Base-by-base conservation (phyloP, 768 basidiomycete genomes). In the Artomyces pyxidatus region DNA sequence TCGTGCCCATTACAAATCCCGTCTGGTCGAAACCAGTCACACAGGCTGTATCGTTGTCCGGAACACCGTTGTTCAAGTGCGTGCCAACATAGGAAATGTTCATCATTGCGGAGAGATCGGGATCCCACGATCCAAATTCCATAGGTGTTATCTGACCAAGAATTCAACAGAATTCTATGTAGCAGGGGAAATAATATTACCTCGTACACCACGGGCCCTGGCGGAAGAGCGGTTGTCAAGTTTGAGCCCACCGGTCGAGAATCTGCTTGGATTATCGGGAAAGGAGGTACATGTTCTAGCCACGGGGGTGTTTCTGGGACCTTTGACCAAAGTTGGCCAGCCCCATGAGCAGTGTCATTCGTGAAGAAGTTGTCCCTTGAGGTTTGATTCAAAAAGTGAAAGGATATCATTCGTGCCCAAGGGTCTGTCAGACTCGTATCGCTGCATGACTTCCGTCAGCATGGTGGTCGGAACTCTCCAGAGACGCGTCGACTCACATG, bases 111-210 rank as follows among this genome's bases (percentile, higher is more conserved):
- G 80, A 80, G 5, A 87, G 67, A 43, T 64, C 71, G 7, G 85
- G 82, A 58, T 89, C 87, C 64, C 75, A 89, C 0, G 84, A 86
- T 3, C 84, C 86, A 42, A 82, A 71, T 57, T 86, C 85, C 53
- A 77, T 62, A 16, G 79, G 78, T 0, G 74, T 74, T 3, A 84
- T 77, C 78, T 80, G 47, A 21, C 7, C 26, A 17, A 7, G 26
- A 22, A 42, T 7, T 42, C 28, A 23, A 43, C 8, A 40, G 38
- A 21, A 30, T 1, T 47, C 4, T 41, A 39, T 19, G 29, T 28
- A 28, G 58, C 52, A 56, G 47, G 54, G 37, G 32, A 22, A 27
- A 26, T 10, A 44, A 10, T 7, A 12, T 1, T 61, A 83, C 81
- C 69, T 81, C 78, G 51, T 82, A 83, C 9, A 82, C 82, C 0